Percentiles rank a stretch among this genome's conserved stretches.
Conservation (phyloP, 805 yeast genomes). For the Teunomyces tritomae region DNA sequence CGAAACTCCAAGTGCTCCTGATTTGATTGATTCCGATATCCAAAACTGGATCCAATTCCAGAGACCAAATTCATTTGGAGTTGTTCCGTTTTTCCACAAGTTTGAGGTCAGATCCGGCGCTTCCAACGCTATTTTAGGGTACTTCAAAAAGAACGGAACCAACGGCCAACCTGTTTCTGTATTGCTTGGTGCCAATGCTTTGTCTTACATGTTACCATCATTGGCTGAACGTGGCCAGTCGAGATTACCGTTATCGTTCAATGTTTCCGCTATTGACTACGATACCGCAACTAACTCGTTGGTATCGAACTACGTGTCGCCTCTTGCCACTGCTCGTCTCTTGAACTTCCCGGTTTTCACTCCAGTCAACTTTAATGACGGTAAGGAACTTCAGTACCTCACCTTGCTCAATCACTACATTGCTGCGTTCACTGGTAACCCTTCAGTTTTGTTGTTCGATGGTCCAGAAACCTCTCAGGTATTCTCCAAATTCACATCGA, state of each 20-base stretch:
- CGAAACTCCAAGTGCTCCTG: conserved; percentile 60
- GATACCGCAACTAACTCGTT: conserved; percentile 51
- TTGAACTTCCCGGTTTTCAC: conserved; percentile 67
- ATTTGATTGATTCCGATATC: conserved; percentile 58
- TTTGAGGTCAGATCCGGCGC: conserved; percentile 83
- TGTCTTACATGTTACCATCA: conserved; percentile 65
- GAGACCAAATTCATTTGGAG: conserved; percentile 48
- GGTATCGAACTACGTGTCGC: conserved; percentile 61
- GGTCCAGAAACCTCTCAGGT: conserved; percentile 65
- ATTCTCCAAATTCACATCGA: conserved; percentile 44
- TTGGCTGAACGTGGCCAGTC: conserved; percentile 30
- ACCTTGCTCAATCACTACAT: conserved; percentile 63
- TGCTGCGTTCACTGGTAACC: conserved; percentile 47
- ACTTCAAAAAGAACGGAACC: conserved; percentile 38
- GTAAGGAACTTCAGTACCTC: conserved; percentile 62
- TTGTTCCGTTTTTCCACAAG: conserved; percentile 59
- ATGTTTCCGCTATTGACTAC: conserved; percentile 75
- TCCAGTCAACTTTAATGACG: conserved; percentile 51
- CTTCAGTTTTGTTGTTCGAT: conserved; percentile 75
- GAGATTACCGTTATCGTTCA: conserved; percentile 60
- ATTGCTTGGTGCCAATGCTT: conserved; percentile 64
- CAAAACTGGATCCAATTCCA: conserved; percentile 58
- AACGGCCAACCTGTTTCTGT: conserved; percentile 41
- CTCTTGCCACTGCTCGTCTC: conserved; percentile 59
- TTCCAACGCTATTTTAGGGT: conserved; percentile 75